phyloP scores from a whole-genome alignment of 2,329 filamentous ascomycete genomes.

The Colletotrichum chlorophyti region DNA sequence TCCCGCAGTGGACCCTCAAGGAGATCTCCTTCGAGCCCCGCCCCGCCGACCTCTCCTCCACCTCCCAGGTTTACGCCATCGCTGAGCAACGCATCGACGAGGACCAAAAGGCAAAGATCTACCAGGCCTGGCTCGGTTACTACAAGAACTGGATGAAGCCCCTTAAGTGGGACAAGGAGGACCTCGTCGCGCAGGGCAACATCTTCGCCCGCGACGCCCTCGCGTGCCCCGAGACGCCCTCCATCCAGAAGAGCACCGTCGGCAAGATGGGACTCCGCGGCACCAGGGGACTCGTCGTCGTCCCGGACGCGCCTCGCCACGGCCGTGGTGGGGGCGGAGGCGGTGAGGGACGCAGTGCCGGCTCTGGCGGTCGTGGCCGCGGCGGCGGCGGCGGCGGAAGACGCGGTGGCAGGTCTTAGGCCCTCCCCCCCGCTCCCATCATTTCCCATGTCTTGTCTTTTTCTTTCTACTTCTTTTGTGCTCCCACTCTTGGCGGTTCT shows the following conservation, averaged over 20 bases:
- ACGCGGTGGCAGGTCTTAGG: constrained; percentile 13
- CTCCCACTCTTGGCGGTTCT: no score
- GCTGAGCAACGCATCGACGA: constrained; percentile 50
- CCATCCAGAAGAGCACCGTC: constrained; percentile 53
- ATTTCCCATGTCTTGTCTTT: no score
- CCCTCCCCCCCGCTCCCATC: no score
- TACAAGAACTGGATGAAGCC: constrained; percentile 58
- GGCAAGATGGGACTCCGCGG: constrained; percentile 66
- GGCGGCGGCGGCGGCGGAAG: constrained; percentile 15
- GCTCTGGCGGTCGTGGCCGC: constrained; percentile 13
- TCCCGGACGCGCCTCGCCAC: constrained; percentile 47
- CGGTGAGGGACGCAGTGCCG: constrained; percentile 6
- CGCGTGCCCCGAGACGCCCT: constrained; percentile 52
- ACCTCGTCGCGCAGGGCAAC: constrained; percentile 59
- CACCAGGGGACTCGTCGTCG: constrained; percentile 53
- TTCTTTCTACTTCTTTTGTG: background rate
- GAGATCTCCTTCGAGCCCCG: constrained; percentile 60
- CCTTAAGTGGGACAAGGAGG: constrained; percentile 47
- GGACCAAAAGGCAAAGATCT: constrained; percentile 53
- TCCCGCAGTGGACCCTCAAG: constrained; percentile 56
- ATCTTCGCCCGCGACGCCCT: constrained; percentile 55
- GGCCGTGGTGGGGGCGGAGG: constrained; percentile 32
- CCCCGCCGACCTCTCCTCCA: constrained; percentile 51
- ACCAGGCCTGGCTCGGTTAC: constrained; percentile 65
- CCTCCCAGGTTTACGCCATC: constrained; percentile 44